phyloP scores from a whole-genome alignment of 2,329 filamentous ascomycete genomes.

The Pseudogymnoascus sp. region DNA sequence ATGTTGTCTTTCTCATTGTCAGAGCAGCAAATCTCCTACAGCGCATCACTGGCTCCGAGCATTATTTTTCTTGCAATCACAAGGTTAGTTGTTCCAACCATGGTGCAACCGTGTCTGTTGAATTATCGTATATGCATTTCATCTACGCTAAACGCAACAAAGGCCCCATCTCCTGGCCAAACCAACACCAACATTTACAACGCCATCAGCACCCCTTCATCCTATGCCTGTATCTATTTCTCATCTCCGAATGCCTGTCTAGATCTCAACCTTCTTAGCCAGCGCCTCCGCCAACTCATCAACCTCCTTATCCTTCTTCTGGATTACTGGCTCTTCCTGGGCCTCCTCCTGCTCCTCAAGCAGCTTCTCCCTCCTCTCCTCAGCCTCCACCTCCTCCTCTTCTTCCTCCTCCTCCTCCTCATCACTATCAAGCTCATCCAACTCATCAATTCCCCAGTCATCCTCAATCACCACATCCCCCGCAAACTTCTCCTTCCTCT shows the following conservation, averaged over 20 bases:
- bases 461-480: constrained; percentile 64
- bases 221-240: background rate
- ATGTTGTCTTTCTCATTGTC: background rate
- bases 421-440: constrained; percentile 63
- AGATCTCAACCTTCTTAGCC: constrained; percentile 45
- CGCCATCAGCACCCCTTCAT: background rate
- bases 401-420: constrained; percentile 62
- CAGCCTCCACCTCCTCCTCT: constrained; percentile 45
- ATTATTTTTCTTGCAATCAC: background rate
- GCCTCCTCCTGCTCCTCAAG: constrained; percentile 62
- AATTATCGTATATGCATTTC: constrained; percentile 6
- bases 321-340: constrained; percentile 64
- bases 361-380: constrained; percentile 61
- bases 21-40: background rate
- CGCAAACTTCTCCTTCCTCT: constrained; percentile 65
- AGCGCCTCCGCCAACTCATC: constrained; percentile 71
- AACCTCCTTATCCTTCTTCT: constrained; percentile 66
- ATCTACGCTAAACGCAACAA: constrained; percentile 8
- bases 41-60: background rate
- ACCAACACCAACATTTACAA: constrained; percentile 3
- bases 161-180: constrained; percentile 1
- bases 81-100: background rate
- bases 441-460: constrained; percentile 75
- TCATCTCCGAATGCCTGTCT: background rate
- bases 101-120: background rate